Percentiles rank a stretch among this genome's conserved stretches.
These are phyloP conservation scores for Isoetes taiwanensis DNA, from an alignment of 75 land plant genomes.

Conservation along the genomic window DNA sequence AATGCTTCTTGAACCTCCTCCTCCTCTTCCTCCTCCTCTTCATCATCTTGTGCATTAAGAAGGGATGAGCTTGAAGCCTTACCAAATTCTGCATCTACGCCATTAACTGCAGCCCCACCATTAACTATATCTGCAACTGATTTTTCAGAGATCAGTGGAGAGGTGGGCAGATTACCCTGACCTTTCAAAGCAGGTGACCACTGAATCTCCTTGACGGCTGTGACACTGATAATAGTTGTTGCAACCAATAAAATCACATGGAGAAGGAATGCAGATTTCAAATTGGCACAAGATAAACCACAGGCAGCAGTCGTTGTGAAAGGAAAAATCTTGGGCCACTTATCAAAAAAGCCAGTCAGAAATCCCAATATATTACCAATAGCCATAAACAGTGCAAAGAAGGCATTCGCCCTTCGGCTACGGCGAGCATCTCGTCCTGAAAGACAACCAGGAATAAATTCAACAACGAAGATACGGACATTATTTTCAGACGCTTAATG, in stretches of 20 bases:
- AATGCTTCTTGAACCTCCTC: slow-evolving; percentile 44
- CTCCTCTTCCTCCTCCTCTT: slow-evolving; percentile 23
- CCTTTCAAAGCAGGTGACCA: slow-evolving; percentile 15
- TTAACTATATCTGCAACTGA: not conserved
- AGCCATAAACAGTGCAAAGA: slow-evolving; percentile 88
- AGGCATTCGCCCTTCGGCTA: slow-evolving; percentile 77
- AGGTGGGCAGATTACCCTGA: slow-evolving; percentile 9
- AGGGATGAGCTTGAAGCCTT: not conserved
- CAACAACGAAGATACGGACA: not conserved
- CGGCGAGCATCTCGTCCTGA: slow-evolving; percentile 67
- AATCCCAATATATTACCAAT: slow-evolving; percentile 79
- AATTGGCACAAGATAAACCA: slow-evolving; percentile 59
- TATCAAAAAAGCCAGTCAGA: slow-evolving; percentile 69
- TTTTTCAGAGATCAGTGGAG: slow-evolving; percentile 8
- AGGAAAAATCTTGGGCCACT: slow-evolving; percentile 55
- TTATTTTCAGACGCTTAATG: not conserved
- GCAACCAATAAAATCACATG: slow-evolving; percentile 37
- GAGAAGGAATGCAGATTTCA: slow-evolving; percentile 83
- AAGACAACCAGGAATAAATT: not conserved
- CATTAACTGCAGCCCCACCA: not conserved
- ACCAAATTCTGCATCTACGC: not conserved
- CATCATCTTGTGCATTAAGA: slow-evolving; percentile 10
- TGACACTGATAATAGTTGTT: slow-evolving; percentile 52
- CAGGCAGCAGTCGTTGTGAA: slow-evolving; percentile 66
- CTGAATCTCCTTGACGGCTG: slow-evolving; percentile 54